These are phyloP conservation scores for Lentinula raphanica DNA, from an alignment of 768 basidiomycete species.

Conservation along the genomic window DNA sequence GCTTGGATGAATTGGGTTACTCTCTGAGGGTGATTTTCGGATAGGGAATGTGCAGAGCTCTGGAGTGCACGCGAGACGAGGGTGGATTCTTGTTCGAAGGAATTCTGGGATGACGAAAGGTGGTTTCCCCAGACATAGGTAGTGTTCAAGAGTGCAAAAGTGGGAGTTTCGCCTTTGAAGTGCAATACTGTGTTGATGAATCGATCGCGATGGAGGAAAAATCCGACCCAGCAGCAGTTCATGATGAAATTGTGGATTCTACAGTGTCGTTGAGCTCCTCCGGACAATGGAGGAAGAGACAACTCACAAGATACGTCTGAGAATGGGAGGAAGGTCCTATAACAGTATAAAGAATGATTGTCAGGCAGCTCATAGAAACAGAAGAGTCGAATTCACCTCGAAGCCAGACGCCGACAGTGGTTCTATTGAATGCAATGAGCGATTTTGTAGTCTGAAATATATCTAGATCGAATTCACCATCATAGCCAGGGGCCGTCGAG, in stretches of 20 bases:
- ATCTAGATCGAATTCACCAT: neutral
- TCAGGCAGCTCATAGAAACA: neutral
- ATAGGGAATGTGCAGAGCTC: slow-evolving; percentile 30
- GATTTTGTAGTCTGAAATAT: neutral
- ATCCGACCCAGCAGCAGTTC: slow-evolving; percentile 27
- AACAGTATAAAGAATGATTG: neutral
- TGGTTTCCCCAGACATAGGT: slow-evolving; percentile 34
- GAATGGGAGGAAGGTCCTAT: neutral
- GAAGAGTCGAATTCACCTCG: neutral
- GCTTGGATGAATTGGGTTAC: slow-evolving; percentile 42
- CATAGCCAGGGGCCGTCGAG: neutral
- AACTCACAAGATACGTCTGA: slow-evolving; percentile 5
- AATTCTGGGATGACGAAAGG: slow-evolving; percentile 21
- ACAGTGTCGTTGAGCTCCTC: neutral
- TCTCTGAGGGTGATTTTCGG: slow-evolving; percentile 33
- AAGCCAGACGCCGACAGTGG: neutral
- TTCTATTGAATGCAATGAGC: neutral
- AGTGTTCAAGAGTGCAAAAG: slow-evolving; percentile 26
- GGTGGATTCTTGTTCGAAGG: slow-evolving; percentile 24
- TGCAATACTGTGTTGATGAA: slow-evolving; percentile 23
- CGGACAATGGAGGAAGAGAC: neutral
- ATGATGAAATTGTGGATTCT: slow-evolving; percentile 9
- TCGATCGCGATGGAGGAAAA: slow-evolving; percentile 38
- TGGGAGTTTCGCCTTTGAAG: neutral
- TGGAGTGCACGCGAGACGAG: slow-evolving; percentile 37